Conservation (phyloP, 2,329 filamentous ascomycete genomes). For the Penicillium sp. region DNA sequence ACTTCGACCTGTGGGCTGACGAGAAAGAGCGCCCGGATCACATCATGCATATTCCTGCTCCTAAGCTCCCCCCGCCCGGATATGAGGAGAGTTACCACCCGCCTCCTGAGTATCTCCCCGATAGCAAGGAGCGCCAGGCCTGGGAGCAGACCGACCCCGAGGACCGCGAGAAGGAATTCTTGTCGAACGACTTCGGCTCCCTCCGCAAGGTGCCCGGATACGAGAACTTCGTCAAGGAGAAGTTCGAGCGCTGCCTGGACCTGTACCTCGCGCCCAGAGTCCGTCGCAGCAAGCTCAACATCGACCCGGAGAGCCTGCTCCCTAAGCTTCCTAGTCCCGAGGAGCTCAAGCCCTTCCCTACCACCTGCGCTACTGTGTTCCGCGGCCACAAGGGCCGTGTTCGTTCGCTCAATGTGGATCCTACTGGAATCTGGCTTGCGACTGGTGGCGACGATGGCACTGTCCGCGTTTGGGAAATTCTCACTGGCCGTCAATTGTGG, state of each 20-base stretch:
- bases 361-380: slow-evolving; percentile 84
- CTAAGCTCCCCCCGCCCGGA: slow-evolving; percentile 88
- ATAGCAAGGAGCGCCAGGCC: slow-evolving; percentile 76
- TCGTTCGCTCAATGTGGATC: slow-evolving; percentile 81
- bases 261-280: slow-evolving; percentile 92
- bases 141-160: slow-evolving; percentile 90
- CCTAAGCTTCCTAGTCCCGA: slow-evolving; percentile 92
- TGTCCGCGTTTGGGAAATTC: slow-evolving; percentile 85
- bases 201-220: slow-evolving; percentile 92
- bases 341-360: slow-evolving; percentile 93
- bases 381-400: slow-evolving; percentile 87
- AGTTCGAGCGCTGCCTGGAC: slow-evolving; percentile 93
- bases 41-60: slow-evolving; percentile 91
- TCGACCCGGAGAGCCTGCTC: slow-evolving; percentile 89
- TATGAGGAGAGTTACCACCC: slow-evolving; percentile 98
- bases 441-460: slow-evolving; percentile 94
- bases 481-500: slow-evolving; percentile 87
- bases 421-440: slow-evolving; percentile 81
- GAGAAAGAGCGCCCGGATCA: slow-evolving; percentile 82
- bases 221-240: slow-evolving; percentile 86
- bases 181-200: slow-evolving; percentile 80
- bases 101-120: slow-evolving; percentile 89
- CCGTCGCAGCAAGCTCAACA: slow-evolving; percentile 91
- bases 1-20: slow-evolving; percentile 94
- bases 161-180: slow-evolving; percentile 85